A percentile compares a stretch with the other conserved stretches of the same genome.
These are phyloP conservation scores for Anthoceros angustus DNA, from an alignment of 225 moss, liverwort and hornwort species.

Conservation along the genomic window DNA sequence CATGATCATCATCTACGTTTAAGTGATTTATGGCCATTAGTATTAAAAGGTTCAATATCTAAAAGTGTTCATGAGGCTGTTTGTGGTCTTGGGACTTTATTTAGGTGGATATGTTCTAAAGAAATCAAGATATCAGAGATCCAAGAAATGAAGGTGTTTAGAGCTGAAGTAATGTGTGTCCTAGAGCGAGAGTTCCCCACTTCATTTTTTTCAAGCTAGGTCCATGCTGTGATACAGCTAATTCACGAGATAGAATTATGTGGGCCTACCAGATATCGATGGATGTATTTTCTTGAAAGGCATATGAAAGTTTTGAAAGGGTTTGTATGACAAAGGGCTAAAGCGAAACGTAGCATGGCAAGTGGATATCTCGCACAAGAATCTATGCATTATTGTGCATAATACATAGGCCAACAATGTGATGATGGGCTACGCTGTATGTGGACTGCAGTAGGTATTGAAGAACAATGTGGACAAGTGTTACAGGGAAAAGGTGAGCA, in stretches of 20 bases:
- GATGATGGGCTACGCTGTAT: no score
- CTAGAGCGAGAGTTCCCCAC: no score
- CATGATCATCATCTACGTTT: neutral
- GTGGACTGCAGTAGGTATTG: neutral
- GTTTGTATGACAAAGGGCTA: neutral
- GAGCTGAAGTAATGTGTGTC: neutral
- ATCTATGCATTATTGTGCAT: neutral
- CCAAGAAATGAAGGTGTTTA: no score
- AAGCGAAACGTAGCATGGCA: neutral
- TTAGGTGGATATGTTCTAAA: no score
- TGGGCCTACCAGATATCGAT: no score
- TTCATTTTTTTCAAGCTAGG: neutral
- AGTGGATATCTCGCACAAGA: slow-evolving; percentile 4
- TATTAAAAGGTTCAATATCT: no score
- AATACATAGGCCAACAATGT: neutral
- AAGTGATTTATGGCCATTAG: no score
- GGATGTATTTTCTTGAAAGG: neutral
- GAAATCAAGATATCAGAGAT: no score
- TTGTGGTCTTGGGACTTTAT: no score
- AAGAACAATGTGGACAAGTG: neutral
- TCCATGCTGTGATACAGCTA: neutral
- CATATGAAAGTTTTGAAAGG: slow-evolving; percentile 2
- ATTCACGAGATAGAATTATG: no score
- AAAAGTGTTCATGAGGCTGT: no score
- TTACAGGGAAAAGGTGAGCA: neutral